Conservation (phyloP, 129 eudicot species). For the Flaveria robusta region DNA sequence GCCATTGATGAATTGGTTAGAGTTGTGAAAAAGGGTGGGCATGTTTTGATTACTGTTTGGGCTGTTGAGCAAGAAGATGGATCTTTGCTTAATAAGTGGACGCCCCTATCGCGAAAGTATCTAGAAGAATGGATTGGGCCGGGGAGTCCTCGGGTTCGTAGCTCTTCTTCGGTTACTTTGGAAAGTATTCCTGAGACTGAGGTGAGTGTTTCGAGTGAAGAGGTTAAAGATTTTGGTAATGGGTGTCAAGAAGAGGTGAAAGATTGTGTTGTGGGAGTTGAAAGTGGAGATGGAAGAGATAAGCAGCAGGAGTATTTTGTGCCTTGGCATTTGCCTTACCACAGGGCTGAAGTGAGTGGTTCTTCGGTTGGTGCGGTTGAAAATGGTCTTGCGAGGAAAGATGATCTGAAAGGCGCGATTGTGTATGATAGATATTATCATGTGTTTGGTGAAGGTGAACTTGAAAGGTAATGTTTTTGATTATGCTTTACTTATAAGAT, state of each 20-base stretch:
- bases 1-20: constrained; percentile 85
- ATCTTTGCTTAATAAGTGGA: constrained; percentile 78
- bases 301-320: constrained; percentile 89
- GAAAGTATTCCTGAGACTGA: constrained; percentile 81
- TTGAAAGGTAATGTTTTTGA: constrained; percentile 65
- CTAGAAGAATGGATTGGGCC: constrained; percentile 93
- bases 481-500: not conserved
- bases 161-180: constrained; percentile 44
- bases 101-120: constrained; percentile 75
- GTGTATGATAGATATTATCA: constrained; percentile 95
- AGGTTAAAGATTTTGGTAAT: constrained; percentile 25
- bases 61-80: constrained; percentile 93
- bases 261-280: constrained; percentile 16
- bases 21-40: constrained; percentile 75
- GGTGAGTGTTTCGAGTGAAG: constrained; percentile 43
- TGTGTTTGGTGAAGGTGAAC: constrained; percentile 97
- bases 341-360: constrained; percentile 91
- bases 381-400: constrained; percentile 84
- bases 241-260: constrained; percentile 16
- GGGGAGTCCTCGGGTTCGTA: constrained; percentile 61
- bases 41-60: constrained; percentile 92
- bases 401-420: constrained; percentile 85
- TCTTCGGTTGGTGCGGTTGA: constrained; percentile 72
- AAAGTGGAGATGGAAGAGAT: constrained; percentile 19
- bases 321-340: constrained; percentile 99